A percentile compares a stretch with the other conserved stretches of the same genome.
Evolutionary conservation across 495 filamentous ascomycete species (phyloP).

Genomic region (Talaromyces proteolyticus): DNA sequence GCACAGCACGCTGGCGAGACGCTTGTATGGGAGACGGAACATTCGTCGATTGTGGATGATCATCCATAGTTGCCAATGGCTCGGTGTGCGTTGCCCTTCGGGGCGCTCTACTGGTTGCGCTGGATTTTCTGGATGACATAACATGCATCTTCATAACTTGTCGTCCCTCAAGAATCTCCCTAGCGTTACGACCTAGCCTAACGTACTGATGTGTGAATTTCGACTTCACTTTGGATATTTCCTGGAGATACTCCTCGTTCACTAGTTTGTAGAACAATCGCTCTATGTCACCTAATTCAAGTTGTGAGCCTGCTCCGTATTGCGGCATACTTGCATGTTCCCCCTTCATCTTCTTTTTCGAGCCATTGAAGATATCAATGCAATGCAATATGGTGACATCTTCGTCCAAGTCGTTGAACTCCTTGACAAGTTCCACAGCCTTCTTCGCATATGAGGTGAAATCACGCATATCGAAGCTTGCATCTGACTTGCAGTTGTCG

Average conservation of each 20-base stretch:
- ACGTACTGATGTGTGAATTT: constrained; percentile 59
- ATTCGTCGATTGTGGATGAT: constrained; percentile 66
- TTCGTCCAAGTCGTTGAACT: constrained; percentile 29
- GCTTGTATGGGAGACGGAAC: constrained; percentile 76
- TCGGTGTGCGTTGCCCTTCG: constrained; percentile 7
- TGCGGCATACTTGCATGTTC: constrained; percentile 41
- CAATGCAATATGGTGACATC: constrained; percentile 49
- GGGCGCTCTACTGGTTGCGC: constrained; percentile 10
- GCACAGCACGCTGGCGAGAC: constrained; percentile 14
- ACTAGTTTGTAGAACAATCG: constrained; percentile 59
- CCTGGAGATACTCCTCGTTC: constrained; percentile 53
- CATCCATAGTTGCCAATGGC: constrained; percentile 21
- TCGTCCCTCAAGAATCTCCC: constrained; percentile 43
- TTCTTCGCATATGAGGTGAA: constrained; percentile 66
- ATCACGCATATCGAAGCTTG: constrained; percentile 63
- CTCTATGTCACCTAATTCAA: constrained; percentile 57
- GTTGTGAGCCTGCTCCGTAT: constrained; percentile 47
- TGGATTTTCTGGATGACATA: constrained; percentile 42
- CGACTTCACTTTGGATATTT: constrained; percentile 50
- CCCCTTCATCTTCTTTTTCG: constrained; percentile 40
- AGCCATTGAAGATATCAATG: constrained; percentile 56
- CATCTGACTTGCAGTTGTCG: constrained; percentile 78
- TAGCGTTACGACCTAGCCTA: constrained; percentile 45
- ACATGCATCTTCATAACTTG: constrained; percentile 54
- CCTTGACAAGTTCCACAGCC: constrained; percentile 62